Conservation (phyloP, 1,139 yeast genomes). For the Saccharomycopsis phalli region DNA sequence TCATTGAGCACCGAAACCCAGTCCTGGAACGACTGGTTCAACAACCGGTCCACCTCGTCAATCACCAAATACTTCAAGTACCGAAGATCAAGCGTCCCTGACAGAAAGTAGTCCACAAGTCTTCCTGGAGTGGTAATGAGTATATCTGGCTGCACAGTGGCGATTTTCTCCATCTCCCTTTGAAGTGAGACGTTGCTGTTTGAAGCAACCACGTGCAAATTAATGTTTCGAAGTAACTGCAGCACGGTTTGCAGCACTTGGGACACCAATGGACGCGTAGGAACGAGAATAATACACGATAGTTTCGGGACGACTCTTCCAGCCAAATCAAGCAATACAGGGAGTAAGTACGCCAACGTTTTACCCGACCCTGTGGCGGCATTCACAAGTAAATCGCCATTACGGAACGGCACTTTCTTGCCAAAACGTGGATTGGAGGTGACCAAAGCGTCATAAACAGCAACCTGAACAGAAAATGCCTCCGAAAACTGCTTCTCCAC, state of each 20-base stretch:
- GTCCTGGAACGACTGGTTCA: constrained; percentile 87
- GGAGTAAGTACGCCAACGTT: constrained; percentile 82
- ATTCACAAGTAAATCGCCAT: constrained; percentile 75
- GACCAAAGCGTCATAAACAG: constrained; percentile 51
- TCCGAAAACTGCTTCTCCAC: constrained; percentile 32
- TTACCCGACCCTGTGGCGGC: constrained; percentile 98
- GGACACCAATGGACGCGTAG: constrained; percentile 78
- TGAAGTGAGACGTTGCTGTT: constrained; percentile 52
- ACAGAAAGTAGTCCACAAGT: constrained; percentile 82
- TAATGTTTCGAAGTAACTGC: constrained; percentile 56
- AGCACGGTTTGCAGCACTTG: constrained; percentile 70
- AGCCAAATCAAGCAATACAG: constrained; percentile 62
- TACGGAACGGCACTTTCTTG: constrained; percentile 29
- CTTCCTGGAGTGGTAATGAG: constrained; percentile 88
- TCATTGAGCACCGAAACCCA: constrained; percentile 72
- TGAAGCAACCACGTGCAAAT: constrained; percentile 51
- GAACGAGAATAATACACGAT: constrained; percentile 74
- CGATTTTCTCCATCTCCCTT: constrained; percentile 53
- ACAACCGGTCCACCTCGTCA: constrained; percentile 90
- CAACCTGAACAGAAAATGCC: constrained; percentile 76
- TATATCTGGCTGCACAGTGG: constrained; percentile 59
- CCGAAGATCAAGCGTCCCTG: constrained; percentile 23
- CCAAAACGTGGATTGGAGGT: constrained; percentile 33
- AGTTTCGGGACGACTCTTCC: constrained; percentile 61
- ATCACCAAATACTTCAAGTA: constrained; percentile 60